Base-by-base conservation (phyloP, 768 basidiomycete genomes). In the Xerocomellus chrysenteron region DNA sequence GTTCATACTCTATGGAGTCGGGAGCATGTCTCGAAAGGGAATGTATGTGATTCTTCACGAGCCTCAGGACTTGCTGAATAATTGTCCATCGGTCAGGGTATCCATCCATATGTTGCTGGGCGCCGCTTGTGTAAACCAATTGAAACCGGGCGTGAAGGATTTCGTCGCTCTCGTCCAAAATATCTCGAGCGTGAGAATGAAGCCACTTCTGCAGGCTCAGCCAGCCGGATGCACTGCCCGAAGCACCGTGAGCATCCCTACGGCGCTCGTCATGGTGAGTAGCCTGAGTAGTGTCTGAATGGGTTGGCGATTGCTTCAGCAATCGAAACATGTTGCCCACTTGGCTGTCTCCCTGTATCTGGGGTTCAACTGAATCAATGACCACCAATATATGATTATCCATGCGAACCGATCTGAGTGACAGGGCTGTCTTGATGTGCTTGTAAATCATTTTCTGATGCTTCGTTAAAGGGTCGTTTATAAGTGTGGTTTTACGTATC, bases 1-100 rank as follows among this genome's bases (percentile, higher is more conserved):
- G 2, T 2, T 51, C 46, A 4, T 53, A 47, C 32, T 65, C 57
- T 13, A 58, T 17, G 10, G n/a, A n/a, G n/a, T 40, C 12, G 0
- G 56, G 43, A 17, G 14, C 5, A 30, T 36, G 1, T 2, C n/a
- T 46, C 13, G 40, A 45, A 16, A 63, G 14, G 5, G 26, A 10
- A 14, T 16, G 0, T 1, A 54, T 58, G 17, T 52, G 52, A 2
- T 40, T 37, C 10, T 49, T 50, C 1, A 66, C 50, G 7, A 67
- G 61, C 30, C n/a, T 5, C 24, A 73, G 46, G 0, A 73, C 49
- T n/a, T 73, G 58, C 32, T 73, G 73, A 4, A 43, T 55, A 5
- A 60, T 70, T 0, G 45, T 52, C 72, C 72, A 73, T 43, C 72
- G 51, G 37, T 72, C 58, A 0, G 71, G 70, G 19, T 56, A 58